Evolutionary conservation across 306 rosid genomes (phyloP), one percentile per base, ranked within the genome.

Genomic region (Gillenia trifoliata): DNA sequence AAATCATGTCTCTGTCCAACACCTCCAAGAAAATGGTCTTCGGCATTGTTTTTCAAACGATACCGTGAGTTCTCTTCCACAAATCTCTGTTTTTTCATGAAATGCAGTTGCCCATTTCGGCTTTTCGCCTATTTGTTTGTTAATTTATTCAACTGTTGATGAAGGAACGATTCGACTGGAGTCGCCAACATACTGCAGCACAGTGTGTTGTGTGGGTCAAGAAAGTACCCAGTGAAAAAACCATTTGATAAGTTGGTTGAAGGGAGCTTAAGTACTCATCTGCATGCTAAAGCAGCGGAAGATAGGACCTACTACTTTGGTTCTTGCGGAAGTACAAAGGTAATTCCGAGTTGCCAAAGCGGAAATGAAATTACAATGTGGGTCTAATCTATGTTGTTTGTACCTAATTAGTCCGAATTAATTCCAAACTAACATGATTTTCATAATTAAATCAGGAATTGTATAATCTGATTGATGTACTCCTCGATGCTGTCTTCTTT

Each of bases 101-200:
- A 47, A 47, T 47, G 54, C 40, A 36, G 40, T 36, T 36, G 40
- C 11, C 40, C 40, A 36, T 6, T 36, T 36, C 0, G 40, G 40
- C 40, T 8, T 8, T 36, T 36, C 11, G 40, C 40, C 40, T 36
- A 36, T 8, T 36, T 36, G 40, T 36, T 11, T 25, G 64, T 11
- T 57, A 23, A 25, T 57, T 23, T 45, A 3, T 28, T 28, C 38
- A 20, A 38, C 41, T 83, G 54, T 30, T 78, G 43, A 50, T 77
- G 66, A 86, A 93, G 98, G 73, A 90, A 87, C 25, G 96, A 94
- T 80, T 92, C 97, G 69, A 94, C 96, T 17, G 99, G 99, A 56
- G 92, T 94, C 79, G 96, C 99, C 34, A 95, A 94, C 89, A 92
- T 94, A 64, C 79, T 94, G 88, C 97, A 94, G 74, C 99, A 94